Conservation (phyloP, 2,329 filamentous ascomycete genomes). For the Parastagonospora nodorum region DNA sequence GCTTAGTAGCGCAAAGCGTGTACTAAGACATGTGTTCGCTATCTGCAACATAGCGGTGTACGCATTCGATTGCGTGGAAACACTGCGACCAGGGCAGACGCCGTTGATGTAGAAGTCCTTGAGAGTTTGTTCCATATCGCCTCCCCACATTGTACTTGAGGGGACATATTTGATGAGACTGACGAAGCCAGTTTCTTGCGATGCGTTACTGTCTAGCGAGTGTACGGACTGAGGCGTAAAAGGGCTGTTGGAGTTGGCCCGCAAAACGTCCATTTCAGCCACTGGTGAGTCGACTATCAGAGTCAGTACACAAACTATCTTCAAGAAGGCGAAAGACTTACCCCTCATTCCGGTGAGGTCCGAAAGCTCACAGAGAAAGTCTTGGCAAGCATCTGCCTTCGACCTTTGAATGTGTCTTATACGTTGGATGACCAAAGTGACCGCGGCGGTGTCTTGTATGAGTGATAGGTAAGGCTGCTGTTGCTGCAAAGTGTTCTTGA, state of each 20-base stretch:
- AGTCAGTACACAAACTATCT: constrained; percentile 11
- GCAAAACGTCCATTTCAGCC: constrained; percentile 29
- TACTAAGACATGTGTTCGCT: constrained; percentile 35
- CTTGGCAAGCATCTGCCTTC: constrained; percentile 41
- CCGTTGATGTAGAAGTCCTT: constrained; percentile 40
- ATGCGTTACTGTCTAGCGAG: constrained; percentile 30
- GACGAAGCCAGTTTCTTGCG: constrained; percentile 27
- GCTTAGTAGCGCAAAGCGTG: constrained; percentile 37
- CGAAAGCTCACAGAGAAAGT: constrained; percentile 41
- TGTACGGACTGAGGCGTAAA: constrained; percentile 30
- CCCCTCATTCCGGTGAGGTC: constrained; percentile 37
- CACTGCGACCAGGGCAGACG: constrained; percentile 38
- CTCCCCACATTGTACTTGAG: constrained; percentile 18
- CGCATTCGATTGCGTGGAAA: constrained; percentile 31
- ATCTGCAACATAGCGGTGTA: constrained; percentile 30
- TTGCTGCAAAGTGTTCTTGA: constrained; percentile 35
- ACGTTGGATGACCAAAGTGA: constrained; percentile 38
- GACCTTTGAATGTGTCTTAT: constrained; percentile 39
- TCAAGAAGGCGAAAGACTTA: constrained; percentile 3
- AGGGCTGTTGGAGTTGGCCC: constrained; percentile 31
- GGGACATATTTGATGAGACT: constrained; percentile 40
- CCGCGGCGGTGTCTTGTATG: constrained; percentile 28
- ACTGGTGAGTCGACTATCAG: constrained; percentile 31
- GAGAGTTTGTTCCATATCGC: constrained; percentile 35
- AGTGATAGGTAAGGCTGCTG: constrained; percentile 34